Evolutionary conservation across 306 rosid genomes (phyloP).

Genomic region (Lathyrus tuberosus): DNA sequence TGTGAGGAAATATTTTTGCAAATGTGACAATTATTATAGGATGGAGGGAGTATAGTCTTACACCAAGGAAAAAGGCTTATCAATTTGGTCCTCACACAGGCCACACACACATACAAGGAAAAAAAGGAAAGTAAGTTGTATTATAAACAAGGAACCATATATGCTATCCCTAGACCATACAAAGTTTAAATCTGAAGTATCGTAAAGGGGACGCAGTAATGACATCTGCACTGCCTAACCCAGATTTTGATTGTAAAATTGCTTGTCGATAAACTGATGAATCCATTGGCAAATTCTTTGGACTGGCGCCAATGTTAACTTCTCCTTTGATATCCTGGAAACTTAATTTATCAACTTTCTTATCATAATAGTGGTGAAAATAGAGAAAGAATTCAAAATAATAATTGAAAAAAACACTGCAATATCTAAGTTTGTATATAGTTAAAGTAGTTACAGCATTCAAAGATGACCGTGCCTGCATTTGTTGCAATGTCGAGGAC

Average conservation of each 20-base stretch:
- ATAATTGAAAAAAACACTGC: slow-evolving; percentile 2
- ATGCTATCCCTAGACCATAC: slow-evolving; percentile 7
- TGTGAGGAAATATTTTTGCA: too few species aligned
- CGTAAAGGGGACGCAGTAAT: neutral
- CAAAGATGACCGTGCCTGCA: slow-evolving; percentile 67
- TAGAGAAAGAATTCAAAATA: slow-evolving; percentile 22
- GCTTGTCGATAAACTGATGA: slow-evolving; percentile 74
- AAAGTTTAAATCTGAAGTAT: slow-evolving; percentile 13
- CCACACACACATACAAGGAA: neutral
- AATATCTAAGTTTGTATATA: slow-evolving; percentile 30
- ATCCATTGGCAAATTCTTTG: slow-evolving; percentile 79
- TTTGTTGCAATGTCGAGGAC: slow-evolving; percentile 74
- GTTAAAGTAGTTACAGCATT: slow-evolving; percentile 58
- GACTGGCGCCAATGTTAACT: slow-evolving; percentile 59
- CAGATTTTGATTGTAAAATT: slow-evolving; percentile 78
- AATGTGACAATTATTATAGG: too few species aligned
- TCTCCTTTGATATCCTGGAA: slow-evolving; percentile 76
- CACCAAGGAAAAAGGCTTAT: neutral
- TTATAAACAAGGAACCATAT: slow-evolving; percentile 4
- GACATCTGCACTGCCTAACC: slow-evolving; percentile 69
- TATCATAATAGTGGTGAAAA: slow-evolving; percentile 30
- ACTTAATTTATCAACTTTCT: slow-evolving; percentile 45
- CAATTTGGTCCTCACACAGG: neutral
- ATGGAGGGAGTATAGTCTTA: slow-evolving; percentile 1
- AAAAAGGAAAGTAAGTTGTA: neutral